These are phyloP conservation scores for Gossypium bickii DNA, from an alignment of 345 rosid genomes.

Conservation along the genomic window DNA sequence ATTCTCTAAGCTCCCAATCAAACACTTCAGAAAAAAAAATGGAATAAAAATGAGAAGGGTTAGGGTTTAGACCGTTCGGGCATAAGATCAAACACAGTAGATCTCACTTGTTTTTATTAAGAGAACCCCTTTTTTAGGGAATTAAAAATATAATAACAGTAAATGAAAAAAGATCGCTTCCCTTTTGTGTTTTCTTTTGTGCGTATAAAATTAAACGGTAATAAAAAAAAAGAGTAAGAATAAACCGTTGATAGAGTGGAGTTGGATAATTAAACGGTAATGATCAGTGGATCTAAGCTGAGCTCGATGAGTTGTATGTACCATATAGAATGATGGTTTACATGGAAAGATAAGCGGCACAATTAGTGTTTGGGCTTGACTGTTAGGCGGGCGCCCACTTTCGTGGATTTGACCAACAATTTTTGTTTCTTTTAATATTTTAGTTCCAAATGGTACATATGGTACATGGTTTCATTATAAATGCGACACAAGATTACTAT, in stretches of 20 bases:
- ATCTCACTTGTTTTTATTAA: not conserved
- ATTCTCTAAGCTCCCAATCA: constrained; percentile 12
- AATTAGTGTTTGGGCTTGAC: not conserved
- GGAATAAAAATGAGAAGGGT: not conserved
- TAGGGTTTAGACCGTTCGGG: not conserved
- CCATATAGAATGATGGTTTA: not conserved
- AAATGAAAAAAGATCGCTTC: not conserved
- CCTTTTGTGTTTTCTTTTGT: not conserved
- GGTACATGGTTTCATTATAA: too few species aligned
- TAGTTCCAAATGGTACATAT: too few species aligned
- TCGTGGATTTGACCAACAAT: not conserved
- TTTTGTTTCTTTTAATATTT: not conserved
- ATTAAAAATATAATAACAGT: not conserved
- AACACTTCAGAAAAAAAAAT: not conserved
- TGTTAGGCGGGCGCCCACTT: constrained; percentile 2
- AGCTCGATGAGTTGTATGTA: not conserved
- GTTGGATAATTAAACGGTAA: not conserved
- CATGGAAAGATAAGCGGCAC: not conserved
- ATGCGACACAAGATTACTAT: too few species aligned
- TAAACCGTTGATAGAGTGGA: not conserved
- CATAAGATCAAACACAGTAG: not conserved
- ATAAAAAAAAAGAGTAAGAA: not conserved
- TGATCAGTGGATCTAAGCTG: not conserved
- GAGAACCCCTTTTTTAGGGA: not conserved
- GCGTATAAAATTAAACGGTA: not conserved